Base-by-base conservation (phyloP, 139 green algal genomes). In the Micractinium conductrix region DNA sequence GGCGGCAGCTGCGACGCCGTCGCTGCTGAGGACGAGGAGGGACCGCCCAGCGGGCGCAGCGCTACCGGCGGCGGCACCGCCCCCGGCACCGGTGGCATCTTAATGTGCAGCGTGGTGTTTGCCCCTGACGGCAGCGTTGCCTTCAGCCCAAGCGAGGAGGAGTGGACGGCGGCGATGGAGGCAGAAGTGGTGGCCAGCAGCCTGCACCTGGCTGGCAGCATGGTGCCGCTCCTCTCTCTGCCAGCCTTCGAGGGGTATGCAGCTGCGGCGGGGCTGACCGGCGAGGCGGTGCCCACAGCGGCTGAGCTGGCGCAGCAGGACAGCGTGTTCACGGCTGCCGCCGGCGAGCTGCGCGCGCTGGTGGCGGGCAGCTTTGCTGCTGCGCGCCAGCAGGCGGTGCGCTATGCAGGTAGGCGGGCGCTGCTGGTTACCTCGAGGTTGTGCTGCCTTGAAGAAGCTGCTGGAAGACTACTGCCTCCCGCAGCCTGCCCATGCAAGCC, bases 101-200 rank as follows among this genome's bases (percentile, higher is more conserved):
- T 82, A 4, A 17, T 55, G 4, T 44, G 38, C 76, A 72, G 35
- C 40, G n/a, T 82, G 65, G 78, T 83, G 62, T 37, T 74, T 38
- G 76, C 30, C n/a, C 37, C 72, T 9, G 74, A 37, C 12, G 55
- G 55, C 38, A 33, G 76, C 58, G 55, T 82, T 40, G 76, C 26
- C 26, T 82, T 82, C 62, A 69, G 42, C 37, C 55, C 76, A 26
- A 72, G 42, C 42, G 19, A 75, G 78, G 42, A 14, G 1, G 62
- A 75, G 42, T 83, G 78, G 78, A 43, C 43, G 16, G 78, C 78
- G n/a, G 78, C 78, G 4, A 6, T 83, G 78, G 43, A 75, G 62
- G 62, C 19, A 4, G 62, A 83, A 62, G 42, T 83, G 62, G 44
- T 83, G 42, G 44, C n/a, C 8, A 28, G 21, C 42, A 75, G 42